Conservation (phyloP, 2,329 filamentous ascomycete species). For the Penicillium carneum region DNA sequence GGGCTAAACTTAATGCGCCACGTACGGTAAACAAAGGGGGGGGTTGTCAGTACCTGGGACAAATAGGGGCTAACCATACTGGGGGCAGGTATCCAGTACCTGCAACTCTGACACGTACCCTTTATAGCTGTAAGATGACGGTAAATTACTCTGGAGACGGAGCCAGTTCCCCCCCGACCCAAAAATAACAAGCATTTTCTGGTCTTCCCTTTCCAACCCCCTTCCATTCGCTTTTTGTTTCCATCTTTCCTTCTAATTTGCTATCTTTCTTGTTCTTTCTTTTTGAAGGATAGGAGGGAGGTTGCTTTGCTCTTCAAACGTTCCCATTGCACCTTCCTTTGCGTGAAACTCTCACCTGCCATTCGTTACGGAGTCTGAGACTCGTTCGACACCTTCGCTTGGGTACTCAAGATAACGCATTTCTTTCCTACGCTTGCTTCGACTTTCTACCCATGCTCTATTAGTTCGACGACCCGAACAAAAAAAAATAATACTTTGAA, state of each 20-base stretch:
- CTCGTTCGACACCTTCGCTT: constrained; percentile 24
- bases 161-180: constrained; percentile 25
- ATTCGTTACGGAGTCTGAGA: constrained; percentile 37
- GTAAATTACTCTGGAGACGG: constrained; percentile 33
- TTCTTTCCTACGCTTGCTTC: constrained; percentile 13
- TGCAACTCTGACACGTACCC: constrained; percentile 25
- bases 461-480: constrained; percentile 20
- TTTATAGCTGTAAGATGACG: constrained; percentile 24
- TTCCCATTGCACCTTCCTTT: constrained; percentile 23
- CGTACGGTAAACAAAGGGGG: constrained; percentile 18
- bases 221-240: constrained; percentile 37
- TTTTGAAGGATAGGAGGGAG: constrained; percentile 27
- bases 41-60: constrained; percentile 12
- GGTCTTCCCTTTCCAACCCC: constrained; percentile 28
- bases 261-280: constrained; percentile 40
- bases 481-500: constrained; percentile 36
- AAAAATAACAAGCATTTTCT: constrained; percentile 36
- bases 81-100: constrained; percentile 25
- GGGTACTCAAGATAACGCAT: constrained; percentile 11
- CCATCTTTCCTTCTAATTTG: constrained; percentile 41
- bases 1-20: constrained; percentile 9
- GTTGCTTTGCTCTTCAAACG: constrained; percentile 20
- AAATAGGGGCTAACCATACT: constrained; percentile 11
- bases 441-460: constrained; percentile 30
- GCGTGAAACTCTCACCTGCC: constrained; percentile 20